Evolutionary conservation across 1,139 yeast genomes (phyloP).

Genomic region (Magnusiomyces paraingens): DNA sequence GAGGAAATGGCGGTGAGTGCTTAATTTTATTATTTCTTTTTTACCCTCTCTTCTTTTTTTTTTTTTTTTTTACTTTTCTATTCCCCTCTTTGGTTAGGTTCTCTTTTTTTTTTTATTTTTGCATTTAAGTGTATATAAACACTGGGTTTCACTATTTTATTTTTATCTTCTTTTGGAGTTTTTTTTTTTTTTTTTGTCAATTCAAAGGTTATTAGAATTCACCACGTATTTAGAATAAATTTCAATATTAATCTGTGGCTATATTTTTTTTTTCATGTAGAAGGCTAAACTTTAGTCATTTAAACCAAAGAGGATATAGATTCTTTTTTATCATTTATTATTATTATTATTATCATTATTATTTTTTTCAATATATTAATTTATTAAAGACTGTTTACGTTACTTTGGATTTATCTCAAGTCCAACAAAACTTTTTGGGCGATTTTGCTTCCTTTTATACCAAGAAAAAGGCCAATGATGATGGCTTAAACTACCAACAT

Average conservation of each 20-base stretch:
- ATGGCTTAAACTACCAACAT: background rate
- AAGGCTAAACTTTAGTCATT: background rate
- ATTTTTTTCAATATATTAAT: background rate
- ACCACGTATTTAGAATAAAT: background rate
- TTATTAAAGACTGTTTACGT: constrained; percentile 15
- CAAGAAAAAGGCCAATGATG: background rate
- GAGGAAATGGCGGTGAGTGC: constrained; percentile 24
- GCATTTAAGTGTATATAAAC: background rate
- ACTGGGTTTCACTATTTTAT: background rate
- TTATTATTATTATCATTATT: background rate
- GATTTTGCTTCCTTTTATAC: constrained; percentile 1
- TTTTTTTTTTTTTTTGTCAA: background rate
- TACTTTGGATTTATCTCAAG: constrained; percentile 26
- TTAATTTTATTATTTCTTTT: background rate
- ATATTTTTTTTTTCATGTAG: background rate
- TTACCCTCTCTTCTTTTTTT: constrained; percentile 1
- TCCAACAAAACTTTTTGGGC: background rate
- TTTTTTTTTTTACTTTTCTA: constrained; percentile 7
- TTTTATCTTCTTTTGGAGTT: too few species aligned
- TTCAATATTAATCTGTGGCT: background rate
- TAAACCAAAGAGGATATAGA: background rate
- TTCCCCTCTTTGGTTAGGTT: background rate
- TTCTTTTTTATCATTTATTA: too few species aligned
- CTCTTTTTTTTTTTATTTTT: background rate
- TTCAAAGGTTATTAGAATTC: too few species aligned